Percentiles rank a stretch among this genome's conserved stretches.
Conservation (phyloP, 495 filamentous ascomycete species). For the Letharia lupina region DNA sequence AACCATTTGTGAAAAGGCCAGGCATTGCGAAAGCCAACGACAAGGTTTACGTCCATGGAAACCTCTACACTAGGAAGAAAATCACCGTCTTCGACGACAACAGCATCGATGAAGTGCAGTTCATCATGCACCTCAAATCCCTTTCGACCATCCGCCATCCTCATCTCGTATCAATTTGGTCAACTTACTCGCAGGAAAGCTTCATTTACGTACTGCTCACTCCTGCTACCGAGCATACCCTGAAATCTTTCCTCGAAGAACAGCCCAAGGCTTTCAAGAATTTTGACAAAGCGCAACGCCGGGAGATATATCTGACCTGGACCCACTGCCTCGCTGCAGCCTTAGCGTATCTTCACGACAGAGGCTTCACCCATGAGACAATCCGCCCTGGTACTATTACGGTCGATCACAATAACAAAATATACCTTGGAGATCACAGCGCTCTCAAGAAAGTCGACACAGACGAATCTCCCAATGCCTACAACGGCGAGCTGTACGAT, state of each 20-base stretch:
- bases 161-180: conserved; percentile 74
- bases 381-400: conserved; percentile 79
- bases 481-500: conserved; percentile 61
- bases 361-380: conserved; percentile 64
- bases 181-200: conserved; percentile 67
- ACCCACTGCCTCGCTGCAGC: conserved; percentile 77
- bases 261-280: conserved; percentile 58
- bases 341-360: conserved; percentile 65
- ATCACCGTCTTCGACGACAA: conserved; percentile 51
- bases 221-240: conserved; percentile 63
- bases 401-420: conserved; percentile 59
- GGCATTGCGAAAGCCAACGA: conserved; percentile 49
- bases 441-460: conserved; percentile 51
- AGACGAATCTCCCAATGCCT: conserved; percentile 44
- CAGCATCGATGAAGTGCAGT: conserved; percentile 35
- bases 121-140: conserved; percentile 57
- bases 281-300: conserved; percentile 61
- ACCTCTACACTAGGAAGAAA: conserved; percentile 61
- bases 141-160: conserved; percentile 64
- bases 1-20: conserved; percentile 51
- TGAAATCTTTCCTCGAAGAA: conserved; percentile 68
- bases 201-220: conserved; percentile 70
- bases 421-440: conserved; percentile 68
- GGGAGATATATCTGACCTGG: conserved; percentile 68
- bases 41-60: conserved; percentile 56